These are phyloP conservation scores for Saururus chinensis DNA, from an alignment of 164 flowering plant species.

Conservation along the genomic window DNA sequence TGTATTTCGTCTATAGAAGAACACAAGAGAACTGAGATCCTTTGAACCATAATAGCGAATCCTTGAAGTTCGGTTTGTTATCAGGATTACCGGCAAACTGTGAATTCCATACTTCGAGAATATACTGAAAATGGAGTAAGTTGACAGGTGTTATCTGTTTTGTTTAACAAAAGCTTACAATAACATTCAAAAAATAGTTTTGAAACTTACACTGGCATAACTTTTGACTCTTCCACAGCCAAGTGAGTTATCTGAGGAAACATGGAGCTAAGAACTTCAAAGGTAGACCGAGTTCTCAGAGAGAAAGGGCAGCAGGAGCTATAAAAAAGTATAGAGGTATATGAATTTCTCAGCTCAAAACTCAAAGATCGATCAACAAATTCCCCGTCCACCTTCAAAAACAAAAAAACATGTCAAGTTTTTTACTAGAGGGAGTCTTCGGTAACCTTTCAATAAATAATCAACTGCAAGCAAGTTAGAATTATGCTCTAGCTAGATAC, in stretches of 20 bases:
- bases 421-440: too few species aligned
- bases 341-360: constrained; percentile 21
- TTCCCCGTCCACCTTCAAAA: constrained; percentile 54
- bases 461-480: too few species aligned
- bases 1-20: constrained; percentile 54
- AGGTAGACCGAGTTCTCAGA: constrained; percentile 20
- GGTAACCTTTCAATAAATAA: neutral
- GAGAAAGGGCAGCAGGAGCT: constrained; percentile 91
- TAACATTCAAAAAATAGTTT: neutral
- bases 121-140: constrained; percentile 31
- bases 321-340: constrained; percentile 59
- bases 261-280: constrained; percentile 56
- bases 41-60: constrained; percentile 53
- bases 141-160: neutral
- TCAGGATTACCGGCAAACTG: constrained; percentile 63
- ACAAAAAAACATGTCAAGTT: constrained; percentile 5
- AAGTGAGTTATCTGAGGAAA: constrained; percentile 75
- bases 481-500: too few species aligned
- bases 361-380: constrained; percentile 40
- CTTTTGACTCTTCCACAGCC: constrained; percentile 60
- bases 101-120: constrained; percentile 84
- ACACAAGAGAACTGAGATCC: constrained; percentile 41
- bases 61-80: constrained; percentile 45
- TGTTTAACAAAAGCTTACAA: neutral
- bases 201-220: constrained; percentile 55